These are phyloP conservation scores for Blepharisma japonicum DNA, from an alignment of 73 alveolate genomes.

Conservation along the genomic window DNA sequence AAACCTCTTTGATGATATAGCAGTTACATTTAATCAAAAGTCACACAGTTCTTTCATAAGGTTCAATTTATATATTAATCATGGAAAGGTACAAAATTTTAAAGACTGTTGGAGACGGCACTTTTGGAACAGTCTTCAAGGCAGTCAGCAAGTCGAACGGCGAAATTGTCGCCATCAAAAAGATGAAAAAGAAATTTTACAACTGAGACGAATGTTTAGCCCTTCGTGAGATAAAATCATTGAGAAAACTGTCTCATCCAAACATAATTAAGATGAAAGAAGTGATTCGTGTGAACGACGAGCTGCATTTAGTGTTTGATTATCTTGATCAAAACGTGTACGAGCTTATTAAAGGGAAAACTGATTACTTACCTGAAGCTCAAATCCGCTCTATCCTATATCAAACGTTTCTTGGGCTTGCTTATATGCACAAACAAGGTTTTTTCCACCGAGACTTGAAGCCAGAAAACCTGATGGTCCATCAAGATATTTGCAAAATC, in stretches of 20 bases:
- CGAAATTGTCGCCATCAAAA: slow-evolving; percentile 85
- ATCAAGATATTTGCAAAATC: slow-evolving; percentile 92
- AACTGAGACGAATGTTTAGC: slow-evolving; percentile 97
- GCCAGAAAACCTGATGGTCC: slow-evolving; percentile 95
- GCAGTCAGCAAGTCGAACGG: slow-evolving; percentile 80
- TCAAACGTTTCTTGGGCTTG: slow-evolving; percentile 92
- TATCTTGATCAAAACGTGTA: slow-evolving; percentile 92
- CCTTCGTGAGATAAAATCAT: slow-evolving; percentile 96
- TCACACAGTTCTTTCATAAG: not conserved
- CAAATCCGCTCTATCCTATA: slow-evolving; percentile 87
- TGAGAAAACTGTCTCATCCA: slow-evolving; percentile 83
- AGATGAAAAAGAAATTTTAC: slow-evolving; percentile 75
- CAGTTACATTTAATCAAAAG: too few relatives aligned
- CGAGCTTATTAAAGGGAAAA: slow-evolving; percentile 74
- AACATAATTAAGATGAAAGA: slow-evolving; percentile 74
- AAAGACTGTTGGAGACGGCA: slow-evolving; percentile 74
- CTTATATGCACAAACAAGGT: slow-evolving; percentile 99
- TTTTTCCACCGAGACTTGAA: slow-evolving; percentile 99
- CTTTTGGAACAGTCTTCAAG: slow-evolving; percentile 79
- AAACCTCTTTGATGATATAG: too few relatives aligned
- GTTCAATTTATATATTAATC: slow-evolving; percentile 10
- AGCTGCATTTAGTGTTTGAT: slow-evolving; percentile 97
- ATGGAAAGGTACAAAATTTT: slow-evolving; percentile 79
- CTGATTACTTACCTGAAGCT: slow-evolving; percentile 78
- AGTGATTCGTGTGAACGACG: slow-evolving; percentile 84